A percentile compares a stretch with the other conserved stretches of the same genome.
phyloP scores from a whole-genome alignment of 306 rosid species.

The Medicago ruthenica region DNA sequence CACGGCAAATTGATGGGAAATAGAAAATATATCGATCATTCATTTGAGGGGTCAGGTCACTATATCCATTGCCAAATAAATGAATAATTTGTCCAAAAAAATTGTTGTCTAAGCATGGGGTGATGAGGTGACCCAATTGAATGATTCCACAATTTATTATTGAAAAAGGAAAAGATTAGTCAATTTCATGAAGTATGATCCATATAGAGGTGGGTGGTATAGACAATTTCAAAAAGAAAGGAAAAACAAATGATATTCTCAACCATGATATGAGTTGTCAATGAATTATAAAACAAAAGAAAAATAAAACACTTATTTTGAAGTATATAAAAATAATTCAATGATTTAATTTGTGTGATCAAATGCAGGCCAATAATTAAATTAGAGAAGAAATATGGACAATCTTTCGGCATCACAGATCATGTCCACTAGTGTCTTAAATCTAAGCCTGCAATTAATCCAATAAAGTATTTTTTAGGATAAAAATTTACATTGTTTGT shows the following conservation, averaged over 20 bases:
- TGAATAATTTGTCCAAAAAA: conserved; percentile 30
- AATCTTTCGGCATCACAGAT: conserved; percentile 43
- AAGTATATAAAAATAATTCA: conserved; percentile 26
- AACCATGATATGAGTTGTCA: conserved; percentile 40
- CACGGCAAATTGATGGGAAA: conserved; percentile 50
- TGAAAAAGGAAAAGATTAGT: conserved; percentile 34
- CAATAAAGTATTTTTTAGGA: conserved; percentile 5
- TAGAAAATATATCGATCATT: conserved; percentile 38
- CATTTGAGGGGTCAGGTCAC: conserved; percentile 38
- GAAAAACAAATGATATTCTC: conserved; percentile 14
- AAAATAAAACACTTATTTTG: not conserved
- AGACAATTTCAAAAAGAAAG: conserved; percentile 30
- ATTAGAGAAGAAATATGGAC: conserved; percentile 34
- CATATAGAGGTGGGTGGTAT: conserved; percentile 40
- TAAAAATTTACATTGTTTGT: conserved; percentile 2
- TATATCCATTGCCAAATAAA: conserved; percentile 37
- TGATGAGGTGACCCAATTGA: conserved; percentile 42
- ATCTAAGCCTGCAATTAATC: conserved; percentile 32
- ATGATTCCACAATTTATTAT: conserved; percentile 40
- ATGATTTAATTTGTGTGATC: conserved; percentile 44
- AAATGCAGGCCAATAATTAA: conserved; percentile 51
- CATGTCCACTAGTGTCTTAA: conserved; percentile 48
- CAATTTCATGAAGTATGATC: conserved; percentile 41
- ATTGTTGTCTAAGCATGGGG: conserved; percentile 26
- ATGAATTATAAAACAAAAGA: not conserved